Conservation (phyloP, 352 stramenopile genomes). For the Phytophthora aleatoria region DNA sequence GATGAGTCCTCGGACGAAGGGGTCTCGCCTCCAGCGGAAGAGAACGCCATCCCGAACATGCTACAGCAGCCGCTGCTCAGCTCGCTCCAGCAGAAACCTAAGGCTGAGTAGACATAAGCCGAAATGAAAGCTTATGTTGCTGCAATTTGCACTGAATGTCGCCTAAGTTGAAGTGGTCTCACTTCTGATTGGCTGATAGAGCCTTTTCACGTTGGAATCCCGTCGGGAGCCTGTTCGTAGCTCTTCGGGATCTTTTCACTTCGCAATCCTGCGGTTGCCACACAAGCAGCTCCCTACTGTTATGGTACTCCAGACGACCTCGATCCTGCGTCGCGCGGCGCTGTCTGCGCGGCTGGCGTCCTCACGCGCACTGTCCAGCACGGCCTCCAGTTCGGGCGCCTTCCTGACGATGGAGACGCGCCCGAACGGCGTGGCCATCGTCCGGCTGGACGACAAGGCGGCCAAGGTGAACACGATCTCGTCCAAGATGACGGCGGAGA, state of each 20-base stretch:
- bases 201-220: conserved; percentile 29
- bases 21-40: conserved; percentile 19
- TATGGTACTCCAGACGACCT: conserved; percentile 45
- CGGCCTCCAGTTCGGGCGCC: conserved; percentile 43
- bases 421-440: conserved; percentile 88
- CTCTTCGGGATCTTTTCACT: conserved; percentile 32
- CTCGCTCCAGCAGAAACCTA: conserved; percentile 44
- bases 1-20: conserved; percentile 16
- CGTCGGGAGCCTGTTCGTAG: conserved; percentile 5
- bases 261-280: conserved; percentile 16
- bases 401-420: conserved; percentile 91
- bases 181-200: conserved; percentile 29
- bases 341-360: conserved; percentile 11
- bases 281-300: not conserved
- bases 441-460: conserved; percentile 92
- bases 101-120: conserved; percentile 24
- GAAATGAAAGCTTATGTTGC: conserved; percentile 4
- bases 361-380: conserved; percentile 33
- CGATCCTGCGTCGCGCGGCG: conserved; percentile 29
- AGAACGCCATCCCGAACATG: conserved; percentile 78
- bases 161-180: conserved; percentile 29
- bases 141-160: not conserved
- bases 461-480: conserved; percentile 95
- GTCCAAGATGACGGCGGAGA: conserved; percentile 90
- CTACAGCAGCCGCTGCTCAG: conserved; percentile 64